phyloP scores from a whole-genome alignment of 2,329 filamentous ascomycete genomes.

The Dactylonectria macrodidyma region DNA sequence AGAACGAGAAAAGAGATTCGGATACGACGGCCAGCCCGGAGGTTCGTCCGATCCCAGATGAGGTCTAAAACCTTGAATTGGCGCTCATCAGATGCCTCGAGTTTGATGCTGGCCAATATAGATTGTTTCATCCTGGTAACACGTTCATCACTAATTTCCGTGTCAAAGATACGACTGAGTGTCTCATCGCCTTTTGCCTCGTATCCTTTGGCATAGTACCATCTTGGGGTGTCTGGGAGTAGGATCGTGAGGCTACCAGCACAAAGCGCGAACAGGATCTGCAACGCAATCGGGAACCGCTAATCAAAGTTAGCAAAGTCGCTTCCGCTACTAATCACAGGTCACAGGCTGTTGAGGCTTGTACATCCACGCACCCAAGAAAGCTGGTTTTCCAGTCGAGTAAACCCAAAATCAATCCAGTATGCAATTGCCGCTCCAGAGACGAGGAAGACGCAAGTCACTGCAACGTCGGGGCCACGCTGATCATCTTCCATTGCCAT shows the following conservation, averaged over 20 bases:
- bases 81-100: slow-evolving; percentile 22
- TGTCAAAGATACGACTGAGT: slow-evolving; percentile 15
- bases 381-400: slow-evolving; percentile 27
- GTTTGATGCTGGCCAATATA: slow-evolving; percentile 26
- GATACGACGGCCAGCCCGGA: slow-evolving; percentile 11
- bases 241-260: slow-evolving; percentile 25
- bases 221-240: slow-evolving; percentile 31
- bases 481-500: slow-evolving; percentile 17
- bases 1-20: slow-evolving; percentile 14
- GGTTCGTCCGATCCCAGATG: slow-evolving; percentile 8
- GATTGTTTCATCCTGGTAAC: slow-evolving; percentile 20
- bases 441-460: slow-evolving; percentile 30
- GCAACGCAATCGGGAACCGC: slow-evolving; percentile 15
- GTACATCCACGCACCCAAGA: slow-evolving; percentile 20
- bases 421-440: slow-evolving; percentile 31
- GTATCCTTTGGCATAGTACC: slow-evolving; percentile 31
- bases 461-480: slow-evolving; percentile 30
- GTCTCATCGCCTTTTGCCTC: slow-evolving; percentile 26
- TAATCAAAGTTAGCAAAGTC: not conserved
- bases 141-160: slow-evolving; percentile 11
- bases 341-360: no score
- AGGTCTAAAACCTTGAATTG: slow-evolving; percentile 18
- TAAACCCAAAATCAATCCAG: slow-evolving; percentile 35
- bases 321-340: not conserved
- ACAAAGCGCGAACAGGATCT: slow-evolving; percentile 23